Base-by-base conservation (phyloP, 2,329 filamentous ascomycete genomes). In the Xylariomycetidae sp. region DNA sequence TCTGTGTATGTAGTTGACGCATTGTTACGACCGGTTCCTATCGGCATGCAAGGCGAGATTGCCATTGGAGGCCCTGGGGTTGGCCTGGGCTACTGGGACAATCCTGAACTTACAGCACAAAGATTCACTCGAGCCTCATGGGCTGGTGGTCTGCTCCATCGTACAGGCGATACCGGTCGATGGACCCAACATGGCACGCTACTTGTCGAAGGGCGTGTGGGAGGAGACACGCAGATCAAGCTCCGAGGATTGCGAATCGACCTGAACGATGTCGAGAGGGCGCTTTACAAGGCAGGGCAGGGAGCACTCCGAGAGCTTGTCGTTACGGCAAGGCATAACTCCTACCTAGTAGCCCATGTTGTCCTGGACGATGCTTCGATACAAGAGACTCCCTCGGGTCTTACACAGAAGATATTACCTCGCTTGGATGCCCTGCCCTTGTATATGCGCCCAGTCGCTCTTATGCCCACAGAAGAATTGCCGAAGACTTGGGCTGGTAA, bases 181-280 rank as follows among this genome's bases (percentile, higher is more conserved):
- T 29, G 27, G 22, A 12, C 22, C 13, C 10, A 25, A 12, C 36
- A 39, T 14, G 41, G 41, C 8, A 15, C 31, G 1, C 14, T 44
- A 2, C 2, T 44, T 6, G 22, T 44, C 18, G 19, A 38, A 17
- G 37, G 38, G 5, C 24, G 67, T 63, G 63, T 44, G 36, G 46
- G 23, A 7, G 34, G 36, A 1, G 64, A 70, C 32, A 63, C 57
- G 1, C 59, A 67, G 26, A 48, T 72, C 39, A 72, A 72, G 42
- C 46, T 73, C 2, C 51, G 39, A 10, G 42, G 39, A 8, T 16
- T 38, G 4, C 37, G 39, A 6, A 36, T 44, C 57, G 68, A 75
- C 10, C 47, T 75, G 1, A 44, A 52, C 3, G 72, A 74, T 2
- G 35, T 59, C 3, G 52, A 50, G 25, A 34, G 31, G 10, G 41